Base-by-base conservation (phyloP, 306 rosid species). In the Glycyrrhiza uralensis region DNA sequence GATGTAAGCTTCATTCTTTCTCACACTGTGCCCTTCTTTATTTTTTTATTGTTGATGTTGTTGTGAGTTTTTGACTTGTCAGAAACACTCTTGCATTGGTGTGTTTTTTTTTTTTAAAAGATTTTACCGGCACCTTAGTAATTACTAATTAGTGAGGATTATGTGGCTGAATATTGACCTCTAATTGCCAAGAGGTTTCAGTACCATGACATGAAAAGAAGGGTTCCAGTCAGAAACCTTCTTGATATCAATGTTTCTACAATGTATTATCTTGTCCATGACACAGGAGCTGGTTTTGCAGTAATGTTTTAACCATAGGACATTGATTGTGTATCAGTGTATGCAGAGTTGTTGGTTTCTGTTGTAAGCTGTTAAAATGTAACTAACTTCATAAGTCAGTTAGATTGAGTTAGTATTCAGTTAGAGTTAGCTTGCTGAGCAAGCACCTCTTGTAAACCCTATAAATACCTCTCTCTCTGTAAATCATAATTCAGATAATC, bases 1-100 rank as follows among this genome's bases (percentile, higher is more conserved):
- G 96, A 94, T 79, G 97, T 91, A 85, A 89, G 98, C 22, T 80
- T 61, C 66, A 2, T 17, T 66, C 61, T 65, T 56, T 62, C 19
- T 39, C n/a, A 8, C 2, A 3, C 8, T 12, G n/a, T 65, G 15
- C 38, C 6, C 26, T 69, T 30, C 29, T 9, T 19, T 52, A 26
- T 49, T 15, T 41, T n/a, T n/a, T n/a, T n/a, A n/a, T n/a, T n/a
- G n/a, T n/a, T n/a, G n/a, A 8, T 49, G 6, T 14, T 71, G 23
- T 63, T 47, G 19, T 30, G 46, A 33, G 51, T 19, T 46, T 46
- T 24, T 30, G 23, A 19, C 60, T 63, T 30, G 19, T 13, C 2
- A 22, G 46, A 36, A 62, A 30, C 13, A n/a, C 32, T 14, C 45
- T 36, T 18, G 7, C n/a, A 18, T 13, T 76, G 15, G 12, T 29